Conservation (phyloP, 2,329 filamentous ascomycete species). For the Phialophora tarda region DNA sequence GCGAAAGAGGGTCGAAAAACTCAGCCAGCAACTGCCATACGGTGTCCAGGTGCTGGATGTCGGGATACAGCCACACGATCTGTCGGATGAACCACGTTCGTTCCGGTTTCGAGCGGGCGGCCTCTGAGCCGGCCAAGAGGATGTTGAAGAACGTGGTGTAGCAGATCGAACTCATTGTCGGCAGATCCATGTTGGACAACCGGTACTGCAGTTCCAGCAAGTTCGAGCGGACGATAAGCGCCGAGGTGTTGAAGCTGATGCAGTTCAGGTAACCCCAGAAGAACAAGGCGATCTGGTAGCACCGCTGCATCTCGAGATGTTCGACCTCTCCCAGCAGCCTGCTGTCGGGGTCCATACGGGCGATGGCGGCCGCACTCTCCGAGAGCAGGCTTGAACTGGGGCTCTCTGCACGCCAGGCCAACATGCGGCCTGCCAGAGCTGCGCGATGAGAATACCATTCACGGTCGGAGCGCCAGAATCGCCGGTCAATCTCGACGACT, state of each 20-base stretch:
- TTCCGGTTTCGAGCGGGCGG: slow-evolving; percentile 14
- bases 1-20: slow-evolving; percentile 29
- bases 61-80: slow-evolving; percentile 18
- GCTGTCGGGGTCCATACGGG: slow-evolving; percentile 25
- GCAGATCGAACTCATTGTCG: slow-evolving; percentile 7
- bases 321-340: slow-evolving; percentile 11
- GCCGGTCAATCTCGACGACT: slow-evolving; percentile 30
- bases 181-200: slow-evolving; percentile 28
- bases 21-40: slow-evolving; percentile 27
- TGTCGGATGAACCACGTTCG: slow-evolving; percentile 30
- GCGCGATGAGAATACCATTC: slow-evolving; percentile 33
- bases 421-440: slow-evolving; percentile 15
- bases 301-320: slow-evolving; percentile 24
- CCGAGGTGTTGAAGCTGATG: slow-evolving; percentile 34
- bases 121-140: slow-evolving; percentile 23
- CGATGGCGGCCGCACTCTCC: slow-evolving; percentile 21
- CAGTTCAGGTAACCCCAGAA: slow-evolving; percentile 27
- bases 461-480: slow-evolving; percentile 25
- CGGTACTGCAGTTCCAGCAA: slow-evolving; percentile 25
- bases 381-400: slow-evolving; percentile 22
- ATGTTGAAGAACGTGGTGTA: slow-evolving; percentile 31
- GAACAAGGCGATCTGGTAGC: slow-evolving; percentile 35
- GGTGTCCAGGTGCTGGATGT: slow-evolving; percentile 27
- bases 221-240: slow-evolving; percentile 26
- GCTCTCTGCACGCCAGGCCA: slow-evolving; percentile 31